Percentiles rank a stretch among this genome's conserved stretches.
phyloP scores from a whole-genome alignment of 139 green algal genomes.

The Tetraselmis striata region DNA sequence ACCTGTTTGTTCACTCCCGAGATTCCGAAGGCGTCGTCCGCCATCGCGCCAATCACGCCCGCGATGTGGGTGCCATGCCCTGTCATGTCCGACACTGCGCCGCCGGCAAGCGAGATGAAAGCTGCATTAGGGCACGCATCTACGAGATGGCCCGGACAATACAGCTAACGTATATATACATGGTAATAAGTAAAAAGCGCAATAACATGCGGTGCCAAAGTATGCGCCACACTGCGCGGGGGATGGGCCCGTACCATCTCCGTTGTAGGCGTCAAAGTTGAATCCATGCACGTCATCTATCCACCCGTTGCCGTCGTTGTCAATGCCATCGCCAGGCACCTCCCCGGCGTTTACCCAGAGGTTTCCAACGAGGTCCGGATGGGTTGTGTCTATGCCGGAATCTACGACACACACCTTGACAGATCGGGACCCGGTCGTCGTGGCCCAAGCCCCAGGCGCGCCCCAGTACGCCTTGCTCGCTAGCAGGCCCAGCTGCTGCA shows the following conservation, averaged over 20 bases:
- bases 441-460: neutral
- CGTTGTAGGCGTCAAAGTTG: neutral
- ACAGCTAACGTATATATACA: no score
- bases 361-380: conserved; percentile 1
- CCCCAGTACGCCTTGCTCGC: neutral
- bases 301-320: conserved; percentile 2
- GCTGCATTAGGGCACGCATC: no score
- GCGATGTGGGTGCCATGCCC: neutral
- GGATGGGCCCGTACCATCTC: neutral
- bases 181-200: no score
- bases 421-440: neutral
- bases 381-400: neutral
- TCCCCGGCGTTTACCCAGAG: neutral
- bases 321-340: neutral
- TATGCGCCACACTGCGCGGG: no score
- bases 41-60: neutral
- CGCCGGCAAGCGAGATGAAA: no score
- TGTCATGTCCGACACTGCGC: neutral
- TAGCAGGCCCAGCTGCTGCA: neutral
- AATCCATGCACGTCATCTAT: neutral
- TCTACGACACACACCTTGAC: neutral
- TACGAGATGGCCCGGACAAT: no score
- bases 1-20: neutral
- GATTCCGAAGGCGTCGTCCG: neutral
- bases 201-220: no score